These are phyloP conservation scores for Pleurotus eryngii DNA, from an alignment of 768 basidiomycete species.

Conservation along the genomic window DNA sequence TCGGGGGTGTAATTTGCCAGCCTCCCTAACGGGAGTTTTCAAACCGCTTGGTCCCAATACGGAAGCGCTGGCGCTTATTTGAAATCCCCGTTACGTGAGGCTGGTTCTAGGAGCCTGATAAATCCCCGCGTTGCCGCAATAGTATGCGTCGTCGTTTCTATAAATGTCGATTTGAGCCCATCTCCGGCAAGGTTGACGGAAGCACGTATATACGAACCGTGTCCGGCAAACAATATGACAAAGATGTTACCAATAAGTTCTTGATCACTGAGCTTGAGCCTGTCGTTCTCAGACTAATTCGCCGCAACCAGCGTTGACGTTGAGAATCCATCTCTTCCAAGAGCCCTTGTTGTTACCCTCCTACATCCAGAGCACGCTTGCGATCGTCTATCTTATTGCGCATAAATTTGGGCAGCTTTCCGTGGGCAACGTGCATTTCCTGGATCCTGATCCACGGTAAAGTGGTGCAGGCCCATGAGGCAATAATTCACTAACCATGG, in stretches of 20 bases:
- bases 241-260: conserved; percentile 53
- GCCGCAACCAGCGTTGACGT: conserved; percentile 43
- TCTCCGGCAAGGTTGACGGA: not conserved
- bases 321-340: conserved; percentile 32
- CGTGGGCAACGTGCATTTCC: conserved; percentile 27
- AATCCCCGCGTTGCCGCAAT: conserved; percentile 44
- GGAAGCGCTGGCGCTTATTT: too few species aligned
- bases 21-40: too few species aligned
- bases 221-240: conserved; percentile 53
- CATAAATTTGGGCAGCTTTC: conserved; percentile 35
- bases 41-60: too few species aligned
- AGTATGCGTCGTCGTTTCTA: conserved; percentile 50
- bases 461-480: too few species aligned
- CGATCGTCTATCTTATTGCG: conserved; percentile 29
- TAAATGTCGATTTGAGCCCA: not conserved
- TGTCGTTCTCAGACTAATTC: conserved; percentile 39
- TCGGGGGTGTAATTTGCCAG: too few species aligned
- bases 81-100: too few species aligned
- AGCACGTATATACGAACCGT: conserved; percentile 32
- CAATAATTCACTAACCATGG: conserved; percentile 8
- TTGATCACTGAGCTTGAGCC: conserved; percentile 34
- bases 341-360: conserved; percentile 5
- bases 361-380: conserved; percentile 22
- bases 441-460: conserved; percentile 17
- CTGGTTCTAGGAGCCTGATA: conserved; percentile 14